These are phyloP conservation scores for Glycine latifolia DNA, from an alignment of 306 rosid genomes.

Conservation along the genomic window DNA sequence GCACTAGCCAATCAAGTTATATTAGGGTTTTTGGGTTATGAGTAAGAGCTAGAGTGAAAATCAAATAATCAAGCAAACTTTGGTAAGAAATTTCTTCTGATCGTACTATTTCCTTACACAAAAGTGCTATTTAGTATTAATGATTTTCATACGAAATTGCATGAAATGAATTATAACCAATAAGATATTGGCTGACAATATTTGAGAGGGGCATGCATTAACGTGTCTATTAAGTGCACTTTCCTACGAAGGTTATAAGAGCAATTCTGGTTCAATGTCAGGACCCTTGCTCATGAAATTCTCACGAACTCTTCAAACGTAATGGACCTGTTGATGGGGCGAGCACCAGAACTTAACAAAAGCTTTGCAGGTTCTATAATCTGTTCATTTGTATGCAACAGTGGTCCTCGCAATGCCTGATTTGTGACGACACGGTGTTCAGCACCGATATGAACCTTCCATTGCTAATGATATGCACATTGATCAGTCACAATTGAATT, in stretches of 20 bases:
- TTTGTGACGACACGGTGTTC: constrained; percentile 77
- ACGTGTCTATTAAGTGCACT: not conserved
- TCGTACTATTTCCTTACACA: no score
- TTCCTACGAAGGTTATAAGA: constrained; percentile 4
- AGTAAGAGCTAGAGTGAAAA: no score
- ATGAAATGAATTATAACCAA: no score
- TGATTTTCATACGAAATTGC: no score
- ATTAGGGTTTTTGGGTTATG: no score
- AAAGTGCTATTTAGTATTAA: not conserved
- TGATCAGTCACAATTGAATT: no score
- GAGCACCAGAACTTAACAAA: constrained; percentile 41
- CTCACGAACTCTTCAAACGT: constrained; percentile 53
- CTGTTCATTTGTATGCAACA: constrained; percentile 49
- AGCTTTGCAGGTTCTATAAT: constrained; percentile 65
- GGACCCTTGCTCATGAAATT: constrained; percentile 46
- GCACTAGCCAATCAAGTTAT: no score
- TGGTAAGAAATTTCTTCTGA: no score
- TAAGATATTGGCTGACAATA: no score
- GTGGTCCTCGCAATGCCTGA: constrained; percentile 57
- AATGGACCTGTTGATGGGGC: constrained; percentile 52
- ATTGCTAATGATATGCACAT: constrained; percentile 61
- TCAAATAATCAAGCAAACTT: no score
- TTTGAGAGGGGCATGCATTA: no score
- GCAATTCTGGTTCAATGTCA: constrained; percentile 42
- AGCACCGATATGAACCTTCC: constrained; percentile 62